Base-by-base conservation (phyloP, 306 rosid species). In the Ochetophila trinervis region DNA sequence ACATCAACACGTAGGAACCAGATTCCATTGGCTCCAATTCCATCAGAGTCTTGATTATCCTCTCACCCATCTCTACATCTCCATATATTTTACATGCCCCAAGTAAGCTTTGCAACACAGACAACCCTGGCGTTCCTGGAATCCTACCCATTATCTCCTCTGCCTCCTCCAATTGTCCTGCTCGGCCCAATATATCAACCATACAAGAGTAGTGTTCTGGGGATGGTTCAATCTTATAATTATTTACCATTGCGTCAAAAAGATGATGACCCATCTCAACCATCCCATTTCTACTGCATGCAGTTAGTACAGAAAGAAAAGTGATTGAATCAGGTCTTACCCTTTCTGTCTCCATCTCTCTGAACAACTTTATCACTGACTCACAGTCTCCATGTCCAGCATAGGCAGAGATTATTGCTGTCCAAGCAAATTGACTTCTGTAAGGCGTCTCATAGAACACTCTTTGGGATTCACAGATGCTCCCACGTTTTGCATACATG, bases 401-500 rank as follows among this genome's bases (percentile, higher is more conserved):
- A 65, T 81, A 84, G 60, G 90, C 87, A 2, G 97, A 86, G 74
- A 88, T 85, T 56, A 88, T 78, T 59, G 88, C 90, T 0, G 96
- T 91, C 91, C 96, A 88, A 73, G 91, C 80, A 73, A 80, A 81
- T 63, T 78, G 78, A 36, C 83, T 85, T 74, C 49, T 83, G 36
- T 77, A 74, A 50, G 85, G 82, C 24, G 79, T 73, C 62, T 91
- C 96, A 0, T 62, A 22, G 63, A 91, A 91, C 21, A 88, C 90
- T 78, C 73, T 81, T 42, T 77, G 79, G 35, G 96, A 86, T 64
- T 88, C 91, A 0, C 47, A 57, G 59, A 88, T 88, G 79, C 78
- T 69, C 56, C 97, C 97, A 17, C 91, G 84, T 73, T 91, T 88
- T 68, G 91, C 96, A 78, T 86, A 91, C 96, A 91, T 88, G 76